Conservation (phyloP, 2,329 filamentous ascomycete species). For the Dryadomyces quercus-mongolicae region DNA sequence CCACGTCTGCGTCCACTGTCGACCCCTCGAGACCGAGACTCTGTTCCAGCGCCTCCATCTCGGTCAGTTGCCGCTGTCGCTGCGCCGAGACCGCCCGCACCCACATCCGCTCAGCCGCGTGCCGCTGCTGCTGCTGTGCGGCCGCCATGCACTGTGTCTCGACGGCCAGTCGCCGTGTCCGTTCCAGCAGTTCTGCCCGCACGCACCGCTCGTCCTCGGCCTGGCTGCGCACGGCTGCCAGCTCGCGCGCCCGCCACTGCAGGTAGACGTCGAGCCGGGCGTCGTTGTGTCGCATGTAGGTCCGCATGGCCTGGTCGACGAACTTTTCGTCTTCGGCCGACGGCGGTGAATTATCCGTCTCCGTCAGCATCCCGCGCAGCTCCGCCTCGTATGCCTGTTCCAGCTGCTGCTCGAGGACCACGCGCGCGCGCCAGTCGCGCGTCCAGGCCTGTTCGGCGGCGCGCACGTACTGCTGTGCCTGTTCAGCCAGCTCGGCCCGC, state of each 20-base stretch:
- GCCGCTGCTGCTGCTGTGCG: constrained; percentile 20
- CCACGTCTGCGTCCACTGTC: constrained; percentile 14
- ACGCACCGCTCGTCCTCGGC: constrained; percentile 27
- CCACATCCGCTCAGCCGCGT: constrained; percentile 35
- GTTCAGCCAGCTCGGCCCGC: constrained; percentile 16
- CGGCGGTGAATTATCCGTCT: too few species aligned
- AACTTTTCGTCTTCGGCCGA: constrained; percentile 11
- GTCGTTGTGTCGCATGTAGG: constrained; percentile 28
- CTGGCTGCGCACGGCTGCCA: constrained; percentile 22
- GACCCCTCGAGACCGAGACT: constrained; percentile 19
- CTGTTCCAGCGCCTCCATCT: constrained; percentile 27
- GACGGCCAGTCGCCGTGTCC: constrained; percentile 20
- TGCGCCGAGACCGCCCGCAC: constrained; percentile 29
- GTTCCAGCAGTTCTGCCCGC: constrained; percentile 30
- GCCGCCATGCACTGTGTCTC: constrained; percentile 17
- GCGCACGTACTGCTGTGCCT: constrained; percentile 18
- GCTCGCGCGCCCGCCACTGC: constrained; percentile 29
- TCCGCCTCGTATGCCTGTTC: constrained; percentile 29
- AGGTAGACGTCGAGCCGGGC: constrained; percentile 19
- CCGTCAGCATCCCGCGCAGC: constrained; percentile 16
- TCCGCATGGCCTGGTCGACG: constrained; percentile 19
- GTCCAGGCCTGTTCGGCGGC: constrained; percentile 23
- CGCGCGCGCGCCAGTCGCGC: constrained; percentile 28
- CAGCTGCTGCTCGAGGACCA: constrained; percentile 26
- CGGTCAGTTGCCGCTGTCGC: constrained; percentile 27